Evolutionary conservation across 2,329 filamentous ascomycete genomes (phyloP).

Genomic region (Diaporthe vaccinii): DNA sequence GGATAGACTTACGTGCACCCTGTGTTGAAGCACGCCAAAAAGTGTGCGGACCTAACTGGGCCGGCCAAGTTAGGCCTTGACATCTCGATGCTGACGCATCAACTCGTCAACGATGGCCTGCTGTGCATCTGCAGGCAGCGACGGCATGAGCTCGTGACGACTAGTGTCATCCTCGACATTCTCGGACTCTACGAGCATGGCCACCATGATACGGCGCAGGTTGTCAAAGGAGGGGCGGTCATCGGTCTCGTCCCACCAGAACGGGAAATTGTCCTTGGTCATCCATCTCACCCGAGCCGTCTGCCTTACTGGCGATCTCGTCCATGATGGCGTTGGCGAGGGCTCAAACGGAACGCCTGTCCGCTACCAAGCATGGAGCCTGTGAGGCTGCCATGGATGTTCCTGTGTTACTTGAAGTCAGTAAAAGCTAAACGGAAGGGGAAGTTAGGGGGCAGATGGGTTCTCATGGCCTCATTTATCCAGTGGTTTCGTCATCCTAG

Average conservation of each 20-base stretch:
- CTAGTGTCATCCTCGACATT: accelerated
- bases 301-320: neutral
- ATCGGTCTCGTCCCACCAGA: neutral
- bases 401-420: neutral
- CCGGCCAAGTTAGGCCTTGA: neutral
- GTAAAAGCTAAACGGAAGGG: neutral
- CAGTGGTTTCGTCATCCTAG: neutral
- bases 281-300: neutral
- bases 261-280: neutral
- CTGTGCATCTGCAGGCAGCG: neutral
- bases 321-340: neutral
- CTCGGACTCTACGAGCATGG: neutral
- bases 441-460: neutral
- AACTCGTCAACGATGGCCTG: neutral
- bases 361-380: neutral
- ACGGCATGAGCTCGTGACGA: neutral
- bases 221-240: neutral
- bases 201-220: neutral
- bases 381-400: neutral
- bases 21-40: neutral
- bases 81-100: neutral
- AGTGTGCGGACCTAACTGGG: no score
- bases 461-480: neutral
- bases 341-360: neutral
- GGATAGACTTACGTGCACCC: neutral